phyloP scores from a whole-genome alignment of 2,329 filamentous ascomycete species.

The Venturia carpophila region DNA sequence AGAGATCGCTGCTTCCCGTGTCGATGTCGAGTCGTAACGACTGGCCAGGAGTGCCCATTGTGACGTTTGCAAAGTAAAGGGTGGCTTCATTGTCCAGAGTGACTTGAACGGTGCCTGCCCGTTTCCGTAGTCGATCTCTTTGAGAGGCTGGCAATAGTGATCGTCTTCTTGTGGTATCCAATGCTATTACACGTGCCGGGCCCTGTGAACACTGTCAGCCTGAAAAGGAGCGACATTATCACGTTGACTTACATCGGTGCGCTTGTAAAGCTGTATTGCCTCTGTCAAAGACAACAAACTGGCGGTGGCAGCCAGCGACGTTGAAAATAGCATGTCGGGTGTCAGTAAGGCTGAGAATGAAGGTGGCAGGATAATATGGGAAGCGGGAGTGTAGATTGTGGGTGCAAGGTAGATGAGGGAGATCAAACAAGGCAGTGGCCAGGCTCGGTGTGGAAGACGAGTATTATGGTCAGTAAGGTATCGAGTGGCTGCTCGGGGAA shows the following conservation, averaged over 20 bases:
- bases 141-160: neutral
- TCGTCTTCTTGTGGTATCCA: slow-evolving; percentile 13
- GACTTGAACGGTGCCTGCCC: slow-evolving; percentile 10
- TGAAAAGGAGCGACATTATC: neutral
- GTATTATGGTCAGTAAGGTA: neutral
- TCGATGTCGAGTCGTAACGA: slow-evolving; percentile 50
- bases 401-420: neutral
- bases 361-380: no score
- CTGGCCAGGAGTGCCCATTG: slow-evolving; percentile 51
- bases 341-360: neutral
- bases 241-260: slow-evolving; percentile 9
- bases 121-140: slow-evolving; percentile 16
- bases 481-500: neutral
- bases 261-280: neutral
- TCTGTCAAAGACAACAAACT: slow-evolving; percentile 15
- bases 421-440: neutral
- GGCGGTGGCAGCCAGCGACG: slow-evolving; percentile 12
- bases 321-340: slow-evolving; percentile 9
- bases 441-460: neutral
- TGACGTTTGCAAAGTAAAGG: slow-evolving; percentile 52
- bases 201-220: neutral
- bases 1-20: slow-evolving; percentile 56
- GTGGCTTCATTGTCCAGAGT: slow-evolving; percentile 50
- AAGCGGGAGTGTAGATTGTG: neutral
- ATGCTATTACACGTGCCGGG: slow-evolving; percentile 8